phyloP scores from a whole-genome alignment of 1,284 basidiomycete species.

The Ganoderma lingzhi region DNA sequence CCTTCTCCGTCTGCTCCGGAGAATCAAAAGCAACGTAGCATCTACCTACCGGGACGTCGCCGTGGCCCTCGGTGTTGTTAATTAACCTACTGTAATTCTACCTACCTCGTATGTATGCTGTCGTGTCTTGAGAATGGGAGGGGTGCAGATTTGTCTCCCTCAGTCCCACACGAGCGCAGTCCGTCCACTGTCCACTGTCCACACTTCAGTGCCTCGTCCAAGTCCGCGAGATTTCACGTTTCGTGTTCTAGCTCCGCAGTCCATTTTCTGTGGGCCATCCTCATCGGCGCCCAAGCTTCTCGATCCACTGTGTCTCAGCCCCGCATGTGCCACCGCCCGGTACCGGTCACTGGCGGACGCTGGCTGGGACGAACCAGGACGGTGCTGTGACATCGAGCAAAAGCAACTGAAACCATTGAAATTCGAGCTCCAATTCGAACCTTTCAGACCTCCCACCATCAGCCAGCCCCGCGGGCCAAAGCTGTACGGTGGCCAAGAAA shows the following conservation, averaged over 20 bases:
- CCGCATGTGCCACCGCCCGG: not conserved
- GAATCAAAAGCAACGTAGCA: constrained; percentile 17
- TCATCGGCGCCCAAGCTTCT: not conserved
- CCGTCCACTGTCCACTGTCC: not conserved
- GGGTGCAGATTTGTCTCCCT: not conserved
- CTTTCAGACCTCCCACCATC: too few species aligned
- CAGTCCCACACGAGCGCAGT: not conserved
- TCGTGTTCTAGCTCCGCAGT: not conserved
- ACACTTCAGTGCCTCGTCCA: not conserved
- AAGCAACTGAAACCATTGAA: too few species aligned
- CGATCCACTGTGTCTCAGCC: not conserved
- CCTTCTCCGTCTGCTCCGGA: not conserved
- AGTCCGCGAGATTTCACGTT: not conserved
- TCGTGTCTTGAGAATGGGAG: not conserved
- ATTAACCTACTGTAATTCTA: constrained; percentile 9
- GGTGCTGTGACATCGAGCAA: too few species aligned
- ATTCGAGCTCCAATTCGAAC: too few species aligned
- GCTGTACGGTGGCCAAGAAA: not conserved
- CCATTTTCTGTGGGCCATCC: not conserved
- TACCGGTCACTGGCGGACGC: too few species aligned
- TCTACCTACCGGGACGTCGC: constrained; percentile 7
- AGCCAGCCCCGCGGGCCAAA: not conserved
- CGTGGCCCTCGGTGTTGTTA: constrained; percentile 10
- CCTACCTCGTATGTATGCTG: not conserved
- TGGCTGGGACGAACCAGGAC: too few species aligned